phyloP scores from a whole-genome alignment of 371 early-diverging fungal species.

The Parasitella parasitica region DNA sequence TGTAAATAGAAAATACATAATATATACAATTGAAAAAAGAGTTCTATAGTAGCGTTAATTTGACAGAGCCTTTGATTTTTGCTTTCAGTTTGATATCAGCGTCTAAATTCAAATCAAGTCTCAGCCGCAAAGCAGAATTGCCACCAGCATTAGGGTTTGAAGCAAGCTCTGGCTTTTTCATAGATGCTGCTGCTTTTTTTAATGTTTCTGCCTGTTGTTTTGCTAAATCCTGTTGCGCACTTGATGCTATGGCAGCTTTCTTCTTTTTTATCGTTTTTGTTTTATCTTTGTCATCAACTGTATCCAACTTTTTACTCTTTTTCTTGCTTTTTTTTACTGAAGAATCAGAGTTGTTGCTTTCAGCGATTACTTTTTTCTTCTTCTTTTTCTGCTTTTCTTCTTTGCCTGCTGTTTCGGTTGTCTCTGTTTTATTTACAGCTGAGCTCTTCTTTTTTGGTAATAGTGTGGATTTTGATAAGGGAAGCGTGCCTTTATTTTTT shows the following conservation, averaged over 20 bases:
- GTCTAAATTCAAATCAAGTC: constrained; percentile 28
- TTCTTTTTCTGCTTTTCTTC: not conserved
- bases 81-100: constrained; percentile 25
- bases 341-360: not conserved
- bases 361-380: not conserved
- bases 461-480: not conserved
- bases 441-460: not conserved
- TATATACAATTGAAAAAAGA: not conserved
- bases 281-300: not conserved
- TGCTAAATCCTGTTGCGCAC: constrained; percentile 1
- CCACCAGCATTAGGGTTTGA: constrained; percentile 1
- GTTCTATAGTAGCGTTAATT: constrained; percentile 15
- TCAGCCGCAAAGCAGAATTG: constrained; percentile 2
- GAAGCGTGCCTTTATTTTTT: not conserved
- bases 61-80: constrained; percentile 17
- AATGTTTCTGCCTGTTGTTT: constrained; percentile 20
- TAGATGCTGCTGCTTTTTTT: not conserved
- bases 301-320: not conserved
- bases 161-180: constrained; percentile 11
- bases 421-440: not conserved
- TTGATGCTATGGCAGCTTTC: not conserved
- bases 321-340: constrained; percentile 2
- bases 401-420: not conserved
- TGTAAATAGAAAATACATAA: too few species aligned
- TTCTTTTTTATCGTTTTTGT: not conserved